phyloP scores from a whole-genome alignment of 805 yeast species.

The Schizosaccharomyces osmophilus region DNA sequence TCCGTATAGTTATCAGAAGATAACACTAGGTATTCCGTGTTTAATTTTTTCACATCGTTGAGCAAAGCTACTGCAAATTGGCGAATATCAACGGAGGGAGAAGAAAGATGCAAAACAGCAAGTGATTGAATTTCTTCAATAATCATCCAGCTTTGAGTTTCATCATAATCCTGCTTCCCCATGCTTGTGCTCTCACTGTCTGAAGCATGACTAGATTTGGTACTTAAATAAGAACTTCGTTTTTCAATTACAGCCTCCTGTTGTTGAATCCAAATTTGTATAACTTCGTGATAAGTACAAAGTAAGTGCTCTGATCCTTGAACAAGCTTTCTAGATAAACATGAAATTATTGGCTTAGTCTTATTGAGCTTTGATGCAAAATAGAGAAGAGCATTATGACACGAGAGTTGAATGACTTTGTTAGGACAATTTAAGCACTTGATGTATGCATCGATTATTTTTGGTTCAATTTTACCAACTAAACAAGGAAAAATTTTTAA shows the following conservation, averaged over 20 bases:
- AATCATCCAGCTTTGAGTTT: slow-evolving; percentile 27
- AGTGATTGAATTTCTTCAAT: slow-evolving; percentile 92
- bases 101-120: slow-evolving; percentile 73
- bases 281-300: not conserved
- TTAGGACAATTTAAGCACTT: not conserved
- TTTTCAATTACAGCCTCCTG: not conserved
- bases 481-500: not conserved
- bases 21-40: slow-evolving; percentile 24
- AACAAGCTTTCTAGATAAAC: not conserved
- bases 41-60: slow-evolving; percentile 63
- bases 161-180: not conserved
- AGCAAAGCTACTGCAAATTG: slow-evolving; percentile 52
- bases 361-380: not conserved
- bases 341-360: not conserved
- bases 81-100: slow-evolving; percentile 58
- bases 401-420: not conserved
- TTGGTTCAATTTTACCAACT: not conserved
- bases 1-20: not conserved
- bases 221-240: not conserved
- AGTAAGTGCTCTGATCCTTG: not conserved
- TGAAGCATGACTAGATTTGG: not conserved
- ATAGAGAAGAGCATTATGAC: not conserved
- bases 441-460: not conserved
- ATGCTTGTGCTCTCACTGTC: not conserved
- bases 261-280: not conserved